Conservation (phyloP, 768 basidiomycete species). For the Panellus pusillus region DNA sequence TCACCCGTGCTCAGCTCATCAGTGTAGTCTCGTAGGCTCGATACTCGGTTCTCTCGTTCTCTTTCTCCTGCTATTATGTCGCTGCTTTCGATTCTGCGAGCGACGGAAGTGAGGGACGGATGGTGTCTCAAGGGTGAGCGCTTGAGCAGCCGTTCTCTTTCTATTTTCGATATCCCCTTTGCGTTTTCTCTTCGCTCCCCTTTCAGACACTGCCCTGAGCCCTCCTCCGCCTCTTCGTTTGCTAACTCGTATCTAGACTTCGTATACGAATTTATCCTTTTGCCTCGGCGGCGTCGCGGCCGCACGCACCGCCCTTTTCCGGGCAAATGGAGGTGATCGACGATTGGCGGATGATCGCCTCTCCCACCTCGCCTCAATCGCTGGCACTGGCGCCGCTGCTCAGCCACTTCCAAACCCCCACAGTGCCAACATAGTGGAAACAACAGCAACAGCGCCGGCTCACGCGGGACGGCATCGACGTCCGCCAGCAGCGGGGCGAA, state of each 20-base stretch:
- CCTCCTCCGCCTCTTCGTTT: background rate
- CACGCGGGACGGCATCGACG: slow-evolving; percentile 7
- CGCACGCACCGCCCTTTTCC: slow-evolving; percentile 11
- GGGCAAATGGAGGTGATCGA: slow-evolving; percentile 7
- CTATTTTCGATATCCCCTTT: background rate
- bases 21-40: slow-evolving; percentile 60
- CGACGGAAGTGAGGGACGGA: background rate
- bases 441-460: slow-evolving; percentile 10
- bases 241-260: background rate
- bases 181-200: background rate
- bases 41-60: slow-evolving; percentile 61
- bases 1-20: slow-evolving; percentile 45
- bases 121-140: background rate
- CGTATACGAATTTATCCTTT: slow-evolving; percentile 10
- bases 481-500: slow-evolving; percentile 17
- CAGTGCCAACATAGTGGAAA: background rate
- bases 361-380: background rate
- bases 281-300: slow-evolving; percentile 7
- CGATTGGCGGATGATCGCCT: slow-evolving; percentile 13
- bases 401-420: background rate
- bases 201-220: too few species aligned
- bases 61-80: slow-evolving; percentile 49
- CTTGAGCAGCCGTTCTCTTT: background rate
- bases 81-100: slow-evolving; percentile 26
- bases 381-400: background rate